These are phyloP conservation scores for Fusarium nurragi DNA, from an alignment of 2,329 filamentous ascomycete species.

Conservation along the genomic window DNA sequence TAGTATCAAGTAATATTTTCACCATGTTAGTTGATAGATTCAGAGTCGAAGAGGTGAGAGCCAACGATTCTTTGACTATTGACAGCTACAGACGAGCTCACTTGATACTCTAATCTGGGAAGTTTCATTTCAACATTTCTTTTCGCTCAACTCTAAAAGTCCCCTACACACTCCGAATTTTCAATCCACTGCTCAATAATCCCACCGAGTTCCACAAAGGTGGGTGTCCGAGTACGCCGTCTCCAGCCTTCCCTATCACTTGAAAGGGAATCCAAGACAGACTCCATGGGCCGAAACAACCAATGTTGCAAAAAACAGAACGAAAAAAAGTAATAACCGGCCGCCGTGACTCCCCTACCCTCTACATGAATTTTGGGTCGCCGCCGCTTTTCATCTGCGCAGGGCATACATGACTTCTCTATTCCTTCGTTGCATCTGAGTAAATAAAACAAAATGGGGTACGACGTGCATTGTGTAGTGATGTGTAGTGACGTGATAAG, in stretches of 20 bases:
- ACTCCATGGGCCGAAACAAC: slow-evolving; percentile 35
- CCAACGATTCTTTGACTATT: slow-evolving; percentile 33
- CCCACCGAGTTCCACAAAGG: slow-evolving; percentile 32
- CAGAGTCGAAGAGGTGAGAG: not conserved
- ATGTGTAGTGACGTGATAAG: slow-evolving; percentile 21
- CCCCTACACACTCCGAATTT: slow-evolving; percentile 46
- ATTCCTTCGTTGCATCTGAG: slow-evolving; percentile 50
- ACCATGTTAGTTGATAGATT: not conserved
- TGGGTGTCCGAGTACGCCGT: slow-evolving; percentile 40
- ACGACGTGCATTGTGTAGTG: slow-evolving; percentile 42
- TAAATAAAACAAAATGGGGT: slow-evolving; percentile 42
- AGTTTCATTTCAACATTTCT: slow-evolving; percentile 34
- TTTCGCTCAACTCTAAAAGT: slow-evolving; percentile 37
- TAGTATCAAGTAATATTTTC: not conserved
- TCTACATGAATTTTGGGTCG: slow-evolving; percentile 56
- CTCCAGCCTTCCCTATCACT: slow-evolving; percentile 47
- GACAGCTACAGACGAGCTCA: slow-evolving; percentile 44
- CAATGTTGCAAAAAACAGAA: slow-evolving; percentile 40
- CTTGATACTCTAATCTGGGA: slow-evolving; percentile 48
- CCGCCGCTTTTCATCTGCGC: slow-evolving; percentile 48
- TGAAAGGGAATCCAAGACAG: slow-evolving; percentile 48
- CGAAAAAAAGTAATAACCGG: slow-evolving; percentile 36
- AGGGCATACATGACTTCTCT: slow-evolving; percentile 56
- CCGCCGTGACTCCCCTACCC: slow-evolving; percentile 53
- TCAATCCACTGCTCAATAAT: slow-evolving; percentile 34